A percentile compares a stretch with the other conserved stretches of the same genome.
Evolutionary conservation across 2,329 filamentous ascomycete species (phyloP).

Genomic region (Fusarium equiseti): DNA sequence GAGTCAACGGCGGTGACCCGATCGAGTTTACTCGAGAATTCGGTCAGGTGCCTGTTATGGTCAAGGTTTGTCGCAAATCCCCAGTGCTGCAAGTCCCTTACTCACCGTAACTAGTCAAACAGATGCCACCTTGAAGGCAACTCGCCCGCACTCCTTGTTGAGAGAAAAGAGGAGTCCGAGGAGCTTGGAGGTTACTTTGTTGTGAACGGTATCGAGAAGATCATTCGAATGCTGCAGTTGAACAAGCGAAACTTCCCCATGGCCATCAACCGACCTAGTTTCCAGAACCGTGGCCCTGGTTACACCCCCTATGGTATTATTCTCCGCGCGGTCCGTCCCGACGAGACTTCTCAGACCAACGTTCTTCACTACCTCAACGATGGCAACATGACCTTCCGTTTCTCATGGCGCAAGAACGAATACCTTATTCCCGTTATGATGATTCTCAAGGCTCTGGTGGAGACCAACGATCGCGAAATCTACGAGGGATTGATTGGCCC

Average conservation of each 20-base stretch:
- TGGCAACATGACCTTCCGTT: constrained; percentile 95
- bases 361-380: constrained; percentile 95
- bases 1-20: constrained; percentile 87
- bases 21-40: constrained; percentile 86
- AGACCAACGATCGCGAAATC: constrained; percentile 96
- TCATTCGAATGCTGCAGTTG: constrained; percentile 91
- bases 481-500: constrained; percentile 92
- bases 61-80: constrained; percentile 72
- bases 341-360: constrained; percentile 98
- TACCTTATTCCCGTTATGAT: constrained; percentile 97
- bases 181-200: constrained; percentile 97
- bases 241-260: constrained; percentile 94
- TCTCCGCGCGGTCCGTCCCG: constrained; percentile 91
- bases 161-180: constrained; percentile 93
- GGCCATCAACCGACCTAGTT: constrained; percentile 92
- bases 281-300: constrained; percentile 84
- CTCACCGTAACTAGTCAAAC: constrained; percentile 72
- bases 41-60: constrained; percentile 91
- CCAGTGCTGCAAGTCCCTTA: background rate
- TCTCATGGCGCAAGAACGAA: constrained; percentile 98
- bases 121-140: constrained; percentile 90
- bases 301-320: constrained; percentile 94
- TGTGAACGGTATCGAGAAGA: constrained; percentile 97
- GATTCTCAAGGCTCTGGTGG: constrained; percentile 93
- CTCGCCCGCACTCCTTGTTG: constrained; percentile 83